phyloP scores from a whole-genome alignment of 192 early-diverging fungal genomes.

The Powellomyces hirtus region DNA sequence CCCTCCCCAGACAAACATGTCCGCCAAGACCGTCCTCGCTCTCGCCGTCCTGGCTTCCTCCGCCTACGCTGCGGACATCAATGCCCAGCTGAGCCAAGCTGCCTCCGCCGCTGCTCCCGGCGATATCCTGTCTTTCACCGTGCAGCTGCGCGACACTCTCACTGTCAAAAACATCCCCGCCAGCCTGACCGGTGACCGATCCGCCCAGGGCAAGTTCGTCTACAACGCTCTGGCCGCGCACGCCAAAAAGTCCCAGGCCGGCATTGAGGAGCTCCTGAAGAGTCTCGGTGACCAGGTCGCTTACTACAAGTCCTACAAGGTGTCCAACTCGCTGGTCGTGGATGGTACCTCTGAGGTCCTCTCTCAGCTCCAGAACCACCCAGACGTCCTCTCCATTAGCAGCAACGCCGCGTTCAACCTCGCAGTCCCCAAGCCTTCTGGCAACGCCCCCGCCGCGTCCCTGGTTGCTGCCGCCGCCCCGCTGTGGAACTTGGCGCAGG shows the following conservation, averaged over 20 bases:
- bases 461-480: neutral
- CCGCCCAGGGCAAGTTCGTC: neutral
- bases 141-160: neutral
- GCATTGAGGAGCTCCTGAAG: neutral
- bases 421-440: neutral
- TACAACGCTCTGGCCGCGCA: neutral
- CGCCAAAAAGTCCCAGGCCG: neutral
- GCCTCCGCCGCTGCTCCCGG: neutral
- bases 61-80: neutral
- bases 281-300: neutral
- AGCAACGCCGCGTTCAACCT: neutral
- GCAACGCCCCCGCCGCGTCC: neutral
- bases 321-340: slow-evolving; percentile 6
- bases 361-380: neutral
- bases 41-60: neutral
- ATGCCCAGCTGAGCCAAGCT: neutral
- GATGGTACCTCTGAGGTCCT: slow-evolving; percentile 3
- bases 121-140: slow-evolving; percentile 4
- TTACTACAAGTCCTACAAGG: neutral
- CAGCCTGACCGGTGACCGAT: neutral
- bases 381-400: slow-evolving; percentile 5
- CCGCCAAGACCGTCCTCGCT: slow-evolving; percentile 6
- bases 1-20: neutral
- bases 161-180: neutral
- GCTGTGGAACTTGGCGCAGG: slow-evolving; percentile 1